Percentiles rank a stretch among this genome's conserved stretches.
Conservation (phyloP, 805 yeast genomes). For the Lipomyces kockii region DNA sequence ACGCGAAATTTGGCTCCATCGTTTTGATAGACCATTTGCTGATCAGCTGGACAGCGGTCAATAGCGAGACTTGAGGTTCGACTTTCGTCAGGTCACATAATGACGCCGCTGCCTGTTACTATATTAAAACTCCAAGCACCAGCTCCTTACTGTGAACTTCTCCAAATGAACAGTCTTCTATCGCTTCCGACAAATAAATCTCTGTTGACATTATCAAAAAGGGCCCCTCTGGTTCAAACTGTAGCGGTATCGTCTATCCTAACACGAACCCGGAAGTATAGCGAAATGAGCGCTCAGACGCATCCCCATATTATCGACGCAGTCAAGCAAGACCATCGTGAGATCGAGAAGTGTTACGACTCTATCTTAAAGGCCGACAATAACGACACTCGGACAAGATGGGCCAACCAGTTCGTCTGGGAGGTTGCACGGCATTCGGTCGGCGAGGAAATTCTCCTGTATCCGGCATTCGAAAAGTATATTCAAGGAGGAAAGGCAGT, state of each 20-base stretch:
- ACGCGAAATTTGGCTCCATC: too few species aligned
- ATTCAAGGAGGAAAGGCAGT: slow-evolving; percentile 8
- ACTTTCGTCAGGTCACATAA: too few species aligned
- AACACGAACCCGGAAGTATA: neutral
- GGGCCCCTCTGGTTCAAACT: neutral
- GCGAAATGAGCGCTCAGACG: neutral
- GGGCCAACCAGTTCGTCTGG: slow-evolving; percentile 16
- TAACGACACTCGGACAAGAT: slow-evolving; percentile 8
- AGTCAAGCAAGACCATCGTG: slow-evolving; percentile 2
- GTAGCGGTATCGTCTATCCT: neutral
- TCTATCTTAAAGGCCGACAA: slow-evolving; percentile 2
- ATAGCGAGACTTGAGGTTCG: too few species aligned
- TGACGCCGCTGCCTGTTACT: too few species aligned
- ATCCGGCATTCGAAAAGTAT: slow-evolving; percentile 18
- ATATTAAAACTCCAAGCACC: too few species aligned
- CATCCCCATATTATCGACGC: neutral
- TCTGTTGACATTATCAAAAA: too few species aligned
- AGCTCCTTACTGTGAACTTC: too few species aligned
- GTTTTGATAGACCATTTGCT: too few species aligned
- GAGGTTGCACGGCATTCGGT: slow-evolving; percentile 13
- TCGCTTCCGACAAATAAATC: too few species aligned
- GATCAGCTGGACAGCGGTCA: too few species aligned
- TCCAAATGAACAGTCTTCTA: too few species aligned
- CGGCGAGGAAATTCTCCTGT: slow-evolving; percentile 18
- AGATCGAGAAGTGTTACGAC: neutral